Conservation (phyloP, 257 asterid genomes). For the Datura wrightii region DNA sequence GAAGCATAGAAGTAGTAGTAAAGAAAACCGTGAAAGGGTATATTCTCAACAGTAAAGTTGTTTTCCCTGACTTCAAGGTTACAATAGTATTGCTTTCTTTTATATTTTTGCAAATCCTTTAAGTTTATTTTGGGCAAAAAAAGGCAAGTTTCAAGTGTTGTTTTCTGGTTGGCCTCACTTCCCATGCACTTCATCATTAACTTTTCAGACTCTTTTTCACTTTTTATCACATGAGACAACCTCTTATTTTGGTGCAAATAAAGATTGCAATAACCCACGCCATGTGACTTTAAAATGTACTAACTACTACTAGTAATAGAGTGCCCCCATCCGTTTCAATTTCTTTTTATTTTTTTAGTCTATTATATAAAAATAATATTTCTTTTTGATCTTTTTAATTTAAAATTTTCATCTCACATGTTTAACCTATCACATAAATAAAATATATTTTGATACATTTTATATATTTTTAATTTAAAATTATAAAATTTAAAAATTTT, state of each 20-base stretch:
- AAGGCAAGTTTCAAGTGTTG: conserved; percentile 10
- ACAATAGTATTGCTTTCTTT: not conserved
- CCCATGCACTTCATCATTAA: conserved; percentile 26
- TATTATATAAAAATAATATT: too few relatives aligned
- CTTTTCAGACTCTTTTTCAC: conserved; percentile 38
- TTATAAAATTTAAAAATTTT: too few relatives aligned
- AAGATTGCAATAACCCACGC: conserved; percentile 25
- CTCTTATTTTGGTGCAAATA: conserved; percentile 33
- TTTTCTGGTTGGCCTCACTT: conserved; percentile 26
- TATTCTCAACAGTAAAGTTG: not conserved
- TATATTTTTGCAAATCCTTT: not conserved
- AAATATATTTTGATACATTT: too few relatives aligned
- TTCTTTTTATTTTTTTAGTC: too few relatives aligned
- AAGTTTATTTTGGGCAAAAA: not conserved
- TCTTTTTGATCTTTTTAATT: too few relatives aligned
- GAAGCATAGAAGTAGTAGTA: not conserved
- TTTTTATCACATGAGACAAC: conserved; percentile 48
- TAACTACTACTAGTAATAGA: not conserved
- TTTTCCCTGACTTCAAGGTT: conserved; percentile 26
- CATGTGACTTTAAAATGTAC: not conserved
- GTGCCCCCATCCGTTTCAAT: too few relatives aligned
- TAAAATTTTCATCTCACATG: too few relatives aligned
- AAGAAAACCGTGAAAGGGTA: conserved; percentile 30
- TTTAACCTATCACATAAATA: too few relatives aligned
- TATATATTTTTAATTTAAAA: too few relatives aligned